phyloP scores from a whole-genome alignment of 768 basidiomycete genomes.

The Leucocoprinus birnbaumii region DNA sequence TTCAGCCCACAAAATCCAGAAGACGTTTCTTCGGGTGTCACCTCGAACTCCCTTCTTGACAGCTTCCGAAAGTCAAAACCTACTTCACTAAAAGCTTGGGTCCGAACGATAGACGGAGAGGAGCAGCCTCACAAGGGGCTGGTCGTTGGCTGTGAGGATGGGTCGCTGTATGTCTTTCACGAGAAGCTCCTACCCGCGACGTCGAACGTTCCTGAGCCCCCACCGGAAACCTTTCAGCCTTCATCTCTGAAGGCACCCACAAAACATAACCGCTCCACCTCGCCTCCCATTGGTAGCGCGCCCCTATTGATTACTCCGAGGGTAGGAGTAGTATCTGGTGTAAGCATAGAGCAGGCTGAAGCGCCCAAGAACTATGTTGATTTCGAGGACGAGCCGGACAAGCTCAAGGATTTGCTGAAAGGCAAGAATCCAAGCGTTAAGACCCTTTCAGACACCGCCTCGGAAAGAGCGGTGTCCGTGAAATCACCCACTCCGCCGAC shows the following conservation, averaged over 20 bases:
- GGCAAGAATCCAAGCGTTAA: slow-evolving; percentile 43
- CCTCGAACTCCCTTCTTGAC: background rate
- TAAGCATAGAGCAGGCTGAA: slow-evolving; percentile 68
- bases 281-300: slow-evolving; percentile 31
- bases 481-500: slow-evolving; percentile 23
- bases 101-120: slow-evolving; percentile 4
- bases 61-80: slow-evolving; percentile 30
- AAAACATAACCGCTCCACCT: slow-evolving; percentile 25
- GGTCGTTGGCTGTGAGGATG: slow-evolving; percentile 41
- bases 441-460: slow-evolving; percentile 20
- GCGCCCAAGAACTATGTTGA: slow-evolving; percentile 80
- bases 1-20: background rate
- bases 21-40: background rate
- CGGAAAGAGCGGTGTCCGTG: slow-evolving; percentile 16
- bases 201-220: slow-evolving; percentile 12
- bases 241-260: slow-evolving; percentile 19
- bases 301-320: slow-evolving; percentile 55
- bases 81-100: slow-evolving; percentile 30
- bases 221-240: slow-evolving; percentile 16
- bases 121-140: slow-evolving; percentile 21
- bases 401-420: slow-evolving; percentile 71
- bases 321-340: slow-evolving; percentile 66
- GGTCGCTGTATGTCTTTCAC: slow-evolving; percentile 40
- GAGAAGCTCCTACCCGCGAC: slow-evolving; percentile 13
- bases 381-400: slow-evolving; percentile 77